Conservation (phyloP, 176 grass and related monocot species). For the Saccharum officinarum region DNA sequence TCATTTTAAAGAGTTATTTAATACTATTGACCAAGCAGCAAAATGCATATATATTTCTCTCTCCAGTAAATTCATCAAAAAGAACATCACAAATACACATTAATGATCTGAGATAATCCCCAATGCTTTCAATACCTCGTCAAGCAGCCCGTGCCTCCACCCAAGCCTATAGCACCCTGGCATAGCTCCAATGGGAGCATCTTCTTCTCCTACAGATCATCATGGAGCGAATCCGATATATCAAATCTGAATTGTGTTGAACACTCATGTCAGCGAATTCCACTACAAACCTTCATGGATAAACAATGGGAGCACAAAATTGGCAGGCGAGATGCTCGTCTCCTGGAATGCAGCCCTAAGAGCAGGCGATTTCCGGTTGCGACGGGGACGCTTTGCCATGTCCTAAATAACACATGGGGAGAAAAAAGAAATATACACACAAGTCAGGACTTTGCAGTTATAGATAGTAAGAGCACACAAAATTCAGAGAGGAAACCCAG, state of each 20-base stretch:
- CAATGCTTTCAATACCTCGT: constrained; percentile 57
- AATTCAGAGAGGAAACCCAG: background rate
- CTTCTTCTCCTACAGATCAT: constrained; percentile 66
- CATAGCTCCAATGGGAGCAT: constrained; percentile 95
- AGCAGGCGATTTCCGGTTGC: constrained; percentile 73
- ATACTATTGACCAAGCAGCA: background rate
- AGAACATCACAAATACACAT: background rate
- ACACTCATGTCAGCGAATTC: background rate
- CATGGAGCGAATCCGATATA: background rate
- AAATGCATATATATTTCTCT: constrained; percentile 9
- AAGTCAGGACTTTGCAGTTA: constrained; percentile 15
- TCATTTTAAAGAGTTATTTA: background rate
- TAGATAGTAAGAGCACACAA: background rate
- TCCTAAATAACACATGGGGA: constrained; percentile 38
- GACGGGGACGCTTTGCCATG: constrained; percentile 78
- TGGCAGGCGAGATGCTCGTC: constrained; percentile 65
- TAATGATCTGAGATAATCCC: background rate
- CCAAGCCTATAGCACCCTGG: constrained; percentile 95
- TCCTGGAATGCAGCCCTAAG: constrained; percentile 91
- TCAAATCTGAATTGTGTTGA: background rate
- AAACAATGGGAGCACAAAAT: constrained; percentile 91
- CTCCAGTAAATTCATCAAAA: background rate
- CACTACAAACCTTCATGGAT: constrained; percentile 87
- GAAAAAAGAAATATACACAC: background rate
- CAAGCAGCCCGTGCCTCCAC: constrained; percentile 90